phyloP scores from a whole-genome alignment of 2,329 filamentous ascomycete genomes.

The Aspergillus ruber region DNA sequence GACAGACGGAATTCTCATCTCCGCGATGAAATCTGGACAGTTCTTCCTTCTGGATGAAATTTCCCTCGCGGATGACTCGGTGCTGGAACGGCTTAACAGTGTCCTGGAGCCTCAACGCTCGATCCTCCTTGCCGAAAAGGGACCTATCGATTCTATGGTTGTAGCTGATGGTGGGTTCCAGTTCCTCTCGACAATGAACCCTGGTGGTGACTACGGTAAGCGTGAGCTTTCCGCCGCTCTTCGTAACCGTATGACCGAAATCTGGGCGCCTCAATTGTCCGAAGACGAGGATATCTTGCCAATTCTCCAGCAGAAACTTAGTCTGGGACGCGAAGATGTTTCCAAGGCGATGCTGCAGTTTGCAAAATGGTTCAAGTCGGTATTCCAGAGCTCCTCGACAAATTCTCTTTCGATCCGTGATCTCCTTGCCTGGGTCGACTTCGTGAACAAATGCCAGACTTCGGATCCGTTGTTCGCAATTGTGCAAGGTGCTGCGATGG shows the following conservation, averaged over 20 bases:
- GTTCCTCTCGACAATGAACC: conserved; percentile 98
- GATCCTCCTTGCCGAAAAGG: conserved; percentile 88
- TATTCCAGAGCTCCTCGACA: conserved; percentile 66
- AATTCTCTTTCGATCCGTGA: conserved; percentile 86
- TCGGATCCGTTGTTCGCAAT: conserved; percentile 47
- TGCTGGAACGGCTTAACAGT: conserved; percentile 91
- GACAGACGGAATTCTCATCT: conserved; percentile 87
- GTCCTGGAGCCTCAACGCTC: conserved; percentile 85
- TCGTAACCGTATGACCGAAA: conserved; percentile 94
- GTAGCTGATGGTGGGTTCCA: conserved; percentile 75
- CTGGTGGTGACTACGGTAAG: conserved; percentile 96
- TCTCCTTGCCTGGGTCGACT: conserved; percentile 86
- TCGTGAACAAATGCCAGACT: conserved; percentile 64
- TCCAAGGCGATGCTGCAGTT: conserved; percentile 73
- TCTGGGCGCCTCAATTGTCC: conserved; percentile 89
- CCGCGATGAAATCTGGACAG: conserved; percentile 83
- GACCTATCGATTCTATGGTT: conserved; percentile 73
- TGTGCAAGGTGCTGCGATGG: conserved; percentile 85
- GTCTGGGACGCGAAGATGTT: conserved; percentile 48
- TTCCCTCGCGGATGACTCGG: conserved; percentile 93
- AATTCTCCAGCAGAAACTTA: conserved; percentile 74
- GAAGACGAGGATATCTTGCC: conserved; percentile 79
- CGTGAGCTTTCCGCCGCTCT: conserved; percentile 92
- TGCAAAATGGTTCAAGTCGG: conserved; percentile 83
- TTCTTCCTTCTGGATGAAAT: conserved; percentile 97